Conservation (phyloP, 2,329 filamentous ascomycete species). For the Parasarocladium wereldwijsianum region DNA sequence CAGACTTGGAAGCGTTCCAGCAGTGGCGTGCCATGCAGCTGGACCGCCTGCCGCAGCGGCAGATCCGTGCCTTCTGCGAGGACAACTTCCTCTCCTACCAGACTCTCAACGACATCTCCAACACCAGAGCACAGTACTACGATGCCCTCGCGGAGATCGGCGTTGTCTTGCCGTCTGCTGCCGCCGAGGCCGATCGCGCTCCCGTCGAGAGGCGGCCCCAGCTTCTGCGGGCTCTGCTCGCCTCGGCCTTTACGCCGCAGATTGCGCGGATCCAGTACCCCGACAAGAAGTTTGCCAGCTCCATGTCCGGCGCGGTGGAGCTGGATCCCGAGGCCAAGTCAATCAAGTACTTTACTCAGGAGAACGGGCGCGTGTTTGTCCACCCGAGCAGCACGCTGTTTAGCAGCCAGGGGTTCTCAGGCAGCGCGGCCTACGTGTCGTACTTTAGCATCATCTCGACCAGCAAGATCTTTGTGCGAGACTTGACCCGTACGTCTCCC, state of each 20-base stretch:
- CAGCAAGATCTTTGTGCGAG: constrained; percentile 79
- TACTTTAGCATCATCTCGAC: constrained; percentile 92
- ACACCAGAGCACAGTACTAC: constrained; percentile 75
- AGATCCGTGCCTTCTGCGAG: constrained; percentile 64
- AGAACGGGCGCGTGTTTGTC: constrained; percentile 78
- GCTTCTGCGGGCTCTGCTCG: constrained; percentile 55
- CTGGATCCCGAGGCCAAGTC: constrained; percentile 82
- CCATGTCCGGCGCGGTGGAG: constrained; percentile 78
- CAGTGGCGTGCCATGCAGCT: constrained; percentile 59
- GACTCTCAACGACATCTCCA: constrained; percentile 75
- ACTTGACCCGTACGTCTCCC: constrained; percentile 61
- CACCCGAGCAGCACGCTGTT: constrained; percentile 85
- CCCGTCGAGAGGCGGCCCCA: constrained; percentile 19
- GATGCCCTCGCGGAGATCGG: constrained; percentile 75
- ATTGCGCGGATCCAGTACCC: constrained; percentile 86
- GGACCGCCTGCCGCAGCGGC: constrained; percentile 42
- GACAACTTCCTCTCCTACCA: constrained; percentile 74
- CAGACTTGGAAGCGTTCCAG: constrained; percentile 72
- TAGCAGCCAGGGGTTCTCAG: constrained; percentile 63
- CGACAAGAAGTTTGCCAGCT: constrained; percentile 85
- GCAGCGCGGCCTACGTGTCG: constrained; percentile 61
- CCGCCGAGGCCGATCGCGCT: constrained; percentile 14
- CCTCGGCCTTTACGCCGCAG: constrained; percentile 68
- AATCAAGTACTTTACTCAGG: constrained; percentile 85
- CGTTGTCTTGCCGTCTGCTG: constrained; percentile 40